These are phyloP conservation scores for Striga asiatica DNA, from an alignment of 257 asterid genomes.

Conservation along the genomic window DNA sequence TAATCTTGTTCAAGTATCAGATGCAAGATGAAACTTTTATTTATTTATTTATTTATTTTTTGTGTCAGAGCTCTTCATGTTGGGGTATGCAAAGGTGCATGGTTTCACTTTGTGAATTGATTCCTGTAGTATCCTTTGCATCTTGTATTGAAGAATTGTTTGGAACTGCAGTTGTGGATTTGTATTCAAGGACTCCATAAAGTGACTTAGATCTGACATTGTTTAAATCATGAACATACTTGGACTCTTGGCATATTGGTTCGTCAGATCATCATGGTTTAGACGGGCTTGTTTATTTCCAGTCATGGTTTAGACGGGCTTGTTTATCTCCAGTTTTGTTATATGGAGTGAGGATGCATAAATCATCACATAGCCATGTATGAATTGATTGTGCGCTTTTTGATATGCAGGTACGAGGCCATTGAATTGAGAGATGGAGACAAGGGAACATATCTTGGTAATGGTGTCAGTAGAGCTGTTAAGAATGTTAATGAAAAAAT, in stretches of 20 bases:
- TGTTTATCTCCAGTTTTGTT: background rate
- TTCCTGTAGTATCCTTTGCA: background rate
- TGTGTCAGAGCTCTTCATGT: too few species aligned
- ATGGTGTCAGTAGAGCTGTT: slow-evolving; percentile 90
- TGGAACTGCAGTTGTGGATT: background rate
- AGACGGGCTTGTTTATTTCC: background rate
- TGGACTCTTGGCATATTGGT: background rate
- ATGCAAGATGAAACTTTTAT: too few species aligned
- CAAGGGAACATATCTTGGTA: slow-evolving; percentile 87
- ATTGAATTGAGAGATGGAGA: slow-evolving; percentile 91
- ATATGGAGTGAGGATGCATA: slow-evolving; percentile 2
- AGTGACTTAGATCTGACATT: background rate
- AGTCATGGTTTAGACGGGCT: slow-evolving; percentile 1
- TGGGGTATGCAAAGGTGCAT: background rate
- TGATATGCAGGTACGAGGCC: slow-evolving; percentile 78
- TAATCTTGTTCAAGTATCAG: too few species aligned
- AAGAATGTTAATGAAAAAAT: slow-evolving; percentile 87
- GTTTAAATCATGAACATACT: background rate
- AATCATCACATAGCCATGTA: background rate
- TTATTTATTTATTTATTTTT: too few species aligned
- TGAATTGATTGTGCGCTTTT: slow-evolving; percentile 11
- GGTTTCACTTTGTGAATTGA: background rate
- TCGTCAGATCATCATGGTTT: slow-evolving; percentile 2
- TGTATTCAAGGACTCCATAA: background rate
- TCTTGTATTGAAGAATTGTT: slow-evolving; percentile 3